These are phyloP conservation scores for Leptographium procerum DNA, from an alignment of 2,329 filamentous ascomycete genomes.

Conservation along the genomic window DNA sequence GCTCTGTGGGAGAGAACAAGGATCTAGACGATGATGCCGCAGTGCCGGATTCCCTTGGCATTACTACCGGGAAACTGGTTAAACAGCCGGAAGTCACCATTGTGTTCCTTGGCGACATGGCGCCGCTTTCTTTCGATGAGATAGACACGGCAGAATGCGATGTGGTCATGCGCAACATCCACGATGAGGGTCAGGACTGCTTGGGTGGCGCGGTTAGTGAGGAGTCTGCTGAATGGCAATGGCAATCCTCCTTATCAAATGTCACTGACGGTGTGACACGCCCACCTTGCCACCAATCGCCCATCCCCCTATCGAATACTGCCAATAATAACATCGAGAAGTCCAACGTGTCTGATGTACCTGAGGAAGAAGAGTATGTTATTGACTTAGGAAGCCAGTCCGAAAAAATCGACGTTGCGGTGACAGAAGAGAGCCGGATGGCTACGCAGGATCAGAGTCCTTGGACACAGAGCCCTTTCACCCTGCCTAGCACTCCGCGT, in stretches of 20 bases:
- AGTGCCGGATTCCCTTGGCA: neutral
- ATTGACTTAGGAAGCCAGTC: neutral
- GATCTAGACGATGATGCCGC: neutral
- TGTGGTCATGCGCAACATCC: neutral
- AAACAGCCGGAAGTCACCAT: neutral
- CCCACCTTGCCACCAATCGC: too few species aligned
- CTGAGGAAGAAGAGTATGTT: neutral
- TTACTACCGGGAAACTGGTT: neutral
- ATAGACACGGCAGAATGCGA: neutral
- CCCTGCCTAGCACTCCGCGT: neutral
- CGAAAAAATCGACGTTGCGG: neutral
- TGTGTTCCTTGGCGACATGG: neutral
- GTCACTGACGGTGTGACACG: too few species aligned
- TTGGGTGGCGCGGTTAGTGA: neutral
- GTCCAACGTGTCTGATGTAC: neutral
- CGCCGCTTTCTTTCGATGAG: neutral
- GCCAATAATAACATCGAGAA: neutral
- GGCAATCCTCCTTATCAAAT: neutral
- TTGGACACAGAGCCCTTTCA: constrained; percentile 1
- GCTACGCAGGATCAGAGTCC: constrained; percentile 14
- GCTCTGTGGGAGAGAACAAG: neutral
- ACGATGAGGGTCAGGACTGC: neutral
- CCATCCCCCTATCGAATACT: neutral
- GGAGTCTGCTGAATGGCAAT: neutral
- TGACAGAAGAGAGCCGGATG: neutral